Evolutionary conservation across 768 basidiomycete species (phyloP), one percentile per base, ranked within the genome.

Genomic region (Amanita rubescens): DNA sequence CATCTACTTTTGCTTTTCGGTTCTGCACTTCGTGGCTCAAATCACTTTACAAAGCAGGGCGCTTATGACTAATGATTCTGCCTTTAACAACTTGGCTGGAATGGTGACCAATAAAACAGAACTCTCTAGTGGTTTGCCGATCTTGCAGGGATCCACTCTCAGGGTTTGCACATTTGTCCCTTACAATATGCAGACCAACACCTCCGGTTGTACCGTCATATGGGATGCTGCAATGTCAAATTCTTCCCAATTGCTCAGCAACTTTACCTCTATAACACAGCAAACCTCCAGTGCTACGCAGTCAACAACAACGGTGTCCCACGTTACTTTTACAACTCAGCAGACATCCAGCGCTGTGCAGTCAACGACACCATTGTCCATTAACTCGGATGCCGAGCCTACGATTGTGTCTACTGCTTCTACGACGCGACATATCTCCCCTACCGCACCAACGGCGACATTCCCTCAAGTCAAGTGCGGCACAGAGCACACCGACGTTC

Each of bases 21-120:
- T 85, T 49, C 46, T 80, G 42, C 84, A 89, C 63, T 87, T 84
- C 59, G 58, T 76, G 53, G 64, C 87, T 55, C 88, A 90, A 66
- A 72, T 89, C 58, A 71, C 77, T 24, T 72, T 91, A 43, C 88
- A 90, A 68, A 77, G 75, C 48, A 75, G 76, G 50, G 87, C 83
- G 10, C 84, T 83, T 70, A 71, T 71, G 11, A 79, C 79, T 68
- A 90, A 90, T 59, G 75, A 75, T 8, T 58, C 75, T 17, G 84
- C 86, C 5, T 77, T 80, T 25, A 54, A 63, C 24, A 75, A 82
- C 58, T 70, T 90, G 52, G 67, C 68, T 42, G 65, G 67, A 46
- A 75, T 89, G 49, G 71, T 82, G 25, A 43, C 63, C 25, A 67
- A 78, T 60, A 82, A 78, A 27, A 65, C 79, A 57, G 74, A 75